These are phyloP conservation scores for Boletellus deceptivus DNA, from an alignment of 1,284 basidiomycete species.

Conservation along the genomic window DNA sequence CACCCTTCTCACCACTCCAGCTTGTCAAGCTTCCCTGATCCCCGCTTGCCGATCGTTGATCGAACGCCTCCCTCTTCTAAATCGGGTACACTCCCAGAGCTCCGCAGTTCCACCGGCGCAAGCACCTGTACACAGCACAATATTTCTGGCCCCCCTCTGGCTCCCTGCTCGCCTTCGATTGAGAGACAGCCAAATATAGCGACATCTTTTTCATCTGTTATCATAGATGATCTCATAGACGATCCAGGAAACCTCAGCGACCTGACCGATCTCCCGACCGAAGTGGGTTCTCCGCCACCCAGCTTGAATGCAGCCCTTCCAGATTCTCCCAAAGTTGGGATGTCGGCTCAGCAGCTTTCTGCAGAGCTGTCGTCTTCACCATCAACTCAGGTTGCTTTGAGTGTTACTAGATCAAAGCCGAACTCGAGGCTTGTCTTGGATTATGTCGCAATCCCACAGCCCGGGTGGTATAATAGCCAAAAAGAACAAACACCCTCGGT, in stretches of 20 bases:
- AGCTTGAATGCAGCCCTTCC: neutral
- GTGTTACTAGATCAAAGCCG: neutral
- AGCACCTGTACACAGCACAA: neutral
- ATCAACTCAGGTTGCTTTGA: neutral
- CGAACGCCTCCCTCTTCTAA: conserved; percentile 1
- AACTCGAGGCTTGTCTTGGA: conserved; percentile 25
- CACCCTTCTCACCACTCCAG: neutral
- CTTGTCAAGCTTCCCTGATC: neutral
- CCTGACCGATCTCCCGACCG: conserved; percentile 30
- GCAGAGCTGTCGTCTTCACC: neutral
- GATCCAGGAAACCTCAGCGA: conserved; percentile 24
- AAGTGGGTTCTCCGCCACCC: conserved; percentile 15
- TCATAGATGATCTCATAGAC: conserved; percentile 15
- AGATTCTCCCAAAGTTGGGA: neutral
- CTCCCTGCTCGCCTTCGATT: neutral
- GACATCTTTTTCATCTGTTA: neutral
- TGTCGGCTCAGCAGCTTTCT: neutral
- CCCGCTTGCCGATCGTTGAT: neutral
- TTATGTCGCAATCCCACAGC: conserved; percentile 20
- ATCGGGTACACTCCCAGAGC: neutral
- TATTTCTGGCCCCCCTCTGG: neutral
- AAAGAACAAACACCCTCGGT: neutral
- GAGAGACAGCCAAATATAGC: neutral
- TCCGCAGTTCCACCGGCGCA: neutral
- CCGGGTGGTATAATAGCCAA: conserved; percentile 10